Evolutionary conservation across 495 filamentous ascomycete species (phyloP).

Genomic region (Podospora didyma): DNA sequence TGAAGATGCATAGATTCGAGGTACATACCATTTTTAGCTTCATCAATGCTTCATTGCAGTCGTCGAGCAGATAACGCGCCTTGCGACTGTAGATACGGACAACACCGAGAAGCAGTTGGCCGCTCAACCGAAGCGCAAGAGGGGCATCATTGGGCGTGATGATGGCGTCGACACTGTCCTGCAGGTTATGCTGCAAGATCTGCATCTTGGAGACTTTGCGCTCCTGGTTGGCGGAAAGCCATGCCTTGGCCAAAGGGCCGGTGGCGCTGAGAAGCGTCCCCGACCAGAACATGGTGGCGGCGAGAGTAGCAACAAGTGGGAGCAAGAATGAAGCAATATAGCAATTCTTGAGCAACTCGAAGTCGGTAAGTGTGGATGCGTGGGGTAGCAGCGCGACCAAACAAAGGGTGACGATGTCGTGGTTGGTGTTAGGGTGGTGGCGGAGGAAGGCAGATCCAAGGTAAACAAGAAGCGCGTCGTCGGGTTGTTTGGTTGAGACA

Average conservation of each 20-base stretch:
- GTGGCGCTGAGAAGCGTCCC: slow-evolving; percentile 94
- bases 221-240: slow-evolving; percentile 96
- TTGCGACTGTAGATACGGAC: slow-evolving; percentile 97
- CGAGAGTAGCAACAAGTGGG: slow-evolving; percentile 30
- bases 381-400: slow-evolving; percentile 6
- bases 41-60: slow-evolving; percentile 93
- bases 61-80: slow-evolving; percentile 90
- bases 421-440: slow-evolving; percentile 5
- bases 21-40: slow-evolving; percentile 92
- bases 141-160: slow-evolving; percentile 91
- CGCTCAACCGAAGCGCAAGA: slow-evolving; percentile 89
- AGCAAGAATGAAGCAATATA: slow-evolving; percentile 20
- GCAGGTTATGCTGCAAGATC: slow-evolving; percentile 86
- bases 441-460: slow-evolving; percentile 6
- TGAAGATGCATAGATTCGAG: not conserved
- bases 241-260: slow-evolving; percentile 93
- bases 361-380: slow-evolving; percentile 9
- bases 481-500: slow-evolving; percentile 29
- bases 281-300: slow-evolving; percentile 87
- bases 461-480: slow-evolving; percentile 39
- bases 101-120: slow-evolving; percentile 89
- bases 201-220: slow-evolving; percentile 95
- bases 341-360: slow-evolving; percentile 13
- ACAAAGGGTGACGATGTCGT: not conserved
- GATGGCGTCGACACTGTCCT: slow-evolving; percentile 89